Evolutionary conservation across 352 stramenopile species (phyloP), one percentile per base, ranked within the genome.

Genomic region (Pilasporangium apinafurcum): DNA sequence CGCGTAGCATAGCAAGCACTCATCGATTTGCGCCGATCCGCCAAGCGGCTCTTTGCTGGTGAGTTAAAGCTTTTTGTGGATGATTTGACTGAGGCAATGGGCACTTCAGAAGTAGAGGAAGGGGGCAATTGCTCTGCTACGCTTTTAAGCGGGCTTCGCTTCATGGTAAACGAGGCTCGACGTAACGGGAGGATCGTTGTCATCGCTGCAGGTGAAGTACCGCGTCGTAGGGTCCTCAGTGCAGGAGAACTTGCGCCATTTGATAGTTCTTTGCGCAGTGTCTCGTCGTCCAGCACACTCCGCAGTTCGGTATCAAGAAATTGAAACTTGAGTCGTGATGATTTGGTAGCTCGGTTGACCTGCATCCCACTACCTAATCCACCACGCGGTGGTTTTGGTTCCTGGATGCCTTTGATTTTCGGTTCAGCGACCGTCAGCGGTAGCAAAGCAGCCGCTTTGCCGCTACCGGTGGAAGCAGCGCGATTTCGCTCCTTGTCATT

Each of bases 101-200:
- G 29, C 12, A 37, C 24, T 1, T 28, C 3, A 34, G 18, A 34
- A 33, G 17, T 8, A 10, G 14, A 6, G 7, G 26, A 16, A 3
- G 32, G 17, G 3, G 44, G 32, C 18, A 26, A 43, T 0, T 34
- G n/a, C 8, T 36, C 44, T 12, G 42, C 33, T 16, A 48, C 43
- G 25, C 53, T 61, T 56, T 83, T 85, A 14, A 53, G 41, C 1
- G 75, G 55, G n/a, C 57, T 75, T 18, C 73, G 71, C 37, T 80
- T 87, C 48, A 85, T 80, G 28, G 59, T 66, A 53, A 87, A 87
- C 1, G 71, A 87, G 37, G 80, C 78, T 13, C 75, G 56, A 8
- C 71, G 60, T 25, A 87, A 48, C 7, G 74, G 55, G 5, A 86
- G 59, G 4, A 56, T 38, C 0, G 56, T 62, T 5, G 59, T 62